These are phyloP conservation scores for Arthrocladium fulminans DNA, from an alignment of 2,329 filamentous ascomycete species.

Conservation along the genomic window DNA sequence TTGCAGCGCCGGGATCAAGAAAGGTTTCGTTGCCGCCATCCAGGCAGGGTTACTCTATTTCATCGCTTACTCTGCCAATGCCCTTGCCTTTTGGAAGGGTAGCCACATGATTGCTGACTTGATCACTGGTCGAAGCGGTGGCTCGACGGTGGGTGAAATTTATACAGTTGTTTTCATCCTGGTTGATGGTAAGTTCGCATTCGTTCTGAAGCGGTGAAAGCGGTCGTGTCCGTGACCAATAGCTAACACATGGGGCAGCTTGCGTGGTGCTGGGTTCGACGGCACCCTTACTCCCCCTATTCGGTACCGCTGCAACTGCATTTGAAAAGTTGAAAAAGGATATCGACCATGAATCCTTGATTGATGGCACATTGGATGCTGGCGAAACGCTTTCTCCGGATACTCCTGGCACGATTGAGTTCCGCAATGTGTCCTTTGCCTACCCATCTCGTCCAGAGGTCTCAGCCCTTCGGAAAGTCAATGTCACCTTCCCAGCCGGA, in stretches of 20 bases:
- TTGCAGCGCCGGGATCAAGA: slow-evolving; percentile 24
- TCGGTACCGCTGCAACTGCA: slow-evolving; percentile 42
- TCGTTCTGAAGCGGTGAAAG: too few relatives aligned
- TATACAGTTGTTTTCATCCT: slow-evolving; percentile 50
- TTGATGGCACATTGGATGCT: slow-evolving; percentile 31
- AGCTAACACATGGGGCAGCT: too few relatives aligned
- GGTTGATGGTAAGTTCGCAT: too few relatives aligned
- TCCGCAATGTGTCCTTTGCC: slow-evolving; percentile 28
- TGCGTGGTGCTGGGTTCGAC: slow-evolving; percentile 39
- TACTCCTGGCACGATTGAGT: slow-evolving; percentile 20
- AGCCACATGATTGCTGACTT: slow-evolving; percentile 42
- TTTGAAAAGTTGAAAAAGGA: slow-evolving; percentile 52
- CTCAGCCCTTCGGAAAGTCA: slow-evolving; percentile 27
- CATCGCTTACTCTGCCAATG: slow-evolving; percentile 28
- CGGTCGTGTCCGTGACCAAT: too few relatives aligned
- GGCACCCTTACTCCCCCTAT: slow-evolving; percentile 41
- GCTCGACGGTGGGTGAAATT: slow-evolving; percentile 39
- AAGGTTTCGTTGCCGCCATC: slow-evolving; percentile 24
- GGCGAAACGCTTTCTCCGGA: slow-evolving; percentile 17
- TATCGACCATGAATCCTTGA: slow-evolving; percentile 44
- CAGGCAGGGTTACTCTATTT: slow-evolving; percentile 27
- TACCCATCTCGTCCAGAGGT: slow-evolving; percentile 32
- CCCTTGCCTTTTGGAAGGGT: slow-evolving; percentile 30
- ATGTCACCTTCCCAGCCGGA: slow-evolving; percentile 27
- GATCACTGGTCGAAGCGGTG: slow-evolving; percentile 24